Evolutionary conservation across 2,329 filamentous ascomycete species (phyloP).

Genomic region (Ophiocordyceps australis): DNA sequence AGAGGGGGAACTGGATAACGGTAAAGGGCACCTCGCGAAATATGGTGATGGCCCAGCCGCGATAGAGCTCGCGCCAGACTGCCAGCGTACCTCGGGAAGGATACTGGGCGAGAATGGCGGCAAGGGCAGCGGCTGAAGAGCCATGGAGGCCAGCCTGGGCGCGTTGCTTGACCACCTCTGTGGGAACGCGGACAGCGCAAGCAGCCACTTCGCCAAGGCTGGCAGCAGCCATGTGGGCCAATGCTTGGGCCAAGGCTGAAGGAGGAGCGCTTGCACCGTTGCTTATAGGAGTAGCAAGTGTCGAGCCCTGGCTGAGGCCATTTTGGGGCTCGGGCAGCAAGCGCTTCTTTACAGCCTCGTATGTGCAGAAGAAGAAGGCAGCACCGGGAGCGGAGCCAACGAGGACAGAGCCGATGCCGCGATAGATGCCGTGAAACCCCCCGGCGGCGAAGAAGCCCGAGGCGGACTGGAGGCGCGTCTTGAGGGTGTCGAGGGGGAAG

Average conservation of each 20-base stretch:
- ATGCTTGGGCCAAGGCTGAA: no score
- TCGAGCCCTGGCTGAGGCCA: no score
- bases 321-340: no score
- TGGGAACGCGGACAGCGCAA: conserved; percentile 82
- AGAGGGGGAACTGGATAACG: conserved; percentile 90
- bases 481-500: conserved; percentile 95
- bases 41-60: conserved; percentile 83
- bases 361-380: conserved; percentile 93
- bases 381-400: conserved; percentile 87
- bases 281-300: no score
- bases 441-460: conserved; percentile 63
- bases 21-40: conserved; percentile 96
- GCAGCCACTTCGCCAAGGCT: conserved; percentile 79
- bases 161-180: conserved; percentile 92
- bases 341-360: conserved; percentile 52
- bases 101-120: conserved; percentile 43
- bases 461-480: conserved; percentile 84
- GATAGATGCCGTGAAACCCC: conserved; percentile 84
- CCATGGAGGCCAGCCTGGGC: conserved; percentile 78
- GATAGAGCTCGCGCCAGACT: conserved; percentile 72
- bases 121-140: conserved; percentile 46
- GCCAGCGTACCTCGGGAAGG: conserved; percentile 23
- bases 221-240: conserved; percentile 74
- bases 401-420: conserved; percentile 74
- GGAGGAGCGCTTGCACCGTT: conserved; percentile 11